Evolutionary conservation across 805 yeast species (phyloP).

Genomic region (Groenewaldozyma salmanticensis): DNA sequence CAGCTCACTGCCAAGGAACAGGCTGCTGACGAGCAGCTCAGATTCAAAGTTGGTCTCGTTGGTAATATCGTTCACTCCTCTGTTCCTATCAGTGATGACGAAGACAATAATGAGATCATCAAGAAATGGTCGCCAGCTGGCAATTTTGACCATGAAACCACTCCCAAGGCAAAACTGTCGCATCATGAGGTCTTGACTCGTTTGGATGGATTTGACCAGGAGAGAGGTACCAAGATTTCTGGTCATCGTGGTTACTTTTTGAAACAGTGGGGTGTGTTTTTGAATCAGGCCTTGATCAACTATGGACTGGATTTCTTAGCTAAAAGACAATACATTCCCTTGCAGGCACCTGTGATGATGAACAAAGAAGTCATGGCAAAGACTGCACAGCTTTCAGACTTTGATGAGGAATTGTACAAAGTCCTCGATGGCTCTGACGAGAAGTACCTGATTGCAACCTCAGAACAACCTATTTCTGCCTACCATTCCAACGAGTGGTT

Average conservation of each 20-base stretch:
- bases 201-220: slow-evolving; percentile 97
- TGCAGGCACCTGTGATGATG: slow-evolving; percentile 99
- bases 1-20: slow-evolving; percentile 58
- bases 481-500: slow-evolving; percentile 98
- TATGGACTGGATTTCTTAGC: slow-evolving; percentile 84
- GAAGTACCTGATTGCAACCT: slow-evolving; percentile 94
- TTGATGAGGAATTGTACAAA: slow-evolving; percentile 96
- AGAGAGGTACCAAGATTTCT: slow-evolving; percentile 93
- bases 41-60: slow-evolving; percentile 73
- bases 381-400: slow-evolving; percentile 96
- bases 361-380: slow-evolving; percentile 99
- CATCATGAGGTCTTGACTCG: slow-evolving; percentile 93
- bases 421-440: slow-evolving; percentile 96
- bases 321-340: slow-evolving; percentile 69
- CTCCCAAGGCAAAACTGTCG: slow-evolving; percentile 62
- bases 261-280: slow-evolving; percentile 90
- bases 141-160: slow-evolving; percentile 50
- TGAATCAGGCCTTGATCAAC: slow-evolving; percentile 96
- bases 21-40: slow-evolving; percentile 65
- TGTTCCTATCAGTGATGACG: slow-evolving; percentile 79
- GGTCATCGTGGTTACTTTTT: slow-evolving; percentile 98
- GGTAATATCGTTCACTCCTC: slow-evolving; percentile 93
- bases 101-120: slow-evolving; percentile 81
- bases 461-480: slow-evolving; percentile 98
- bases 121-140: slow-evolving; percentile 83